A percentile compares a stretch with the other conserved stretches of the same genome.
Conservation (phyloP, 441 rosid species). For the Bocquillonia castaneifolia region DNA sequence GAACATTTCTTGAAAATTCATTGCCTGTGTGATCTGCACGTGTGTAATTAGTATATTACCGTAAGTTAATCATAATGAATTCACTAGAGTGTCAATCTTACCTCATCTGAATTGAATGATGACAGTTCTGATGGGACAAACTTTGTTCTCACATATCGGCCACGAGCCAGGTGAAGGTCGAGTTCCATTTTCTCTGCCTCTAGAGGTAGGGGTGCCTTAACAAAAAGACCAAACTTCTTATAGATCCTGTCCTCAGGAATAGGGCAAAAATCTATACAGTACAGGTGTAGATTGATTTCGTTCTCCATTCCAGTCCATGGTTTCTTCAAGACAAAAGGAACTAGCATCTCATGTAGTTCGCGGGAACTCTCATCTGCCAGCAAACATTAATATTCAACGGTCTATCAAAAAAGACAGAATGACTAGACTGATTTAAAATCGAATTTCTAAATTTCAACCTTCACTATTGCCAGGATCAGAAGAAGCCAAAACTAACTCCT, state of each 20-base stretch:
- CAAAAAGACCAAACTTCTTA: constrained; percentile 73
- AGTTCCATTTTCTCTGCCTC: constrained; percentile 77
- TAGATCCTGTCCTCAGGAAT: constrained; percentile 78
- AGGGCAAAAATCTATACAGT: constrained; percentile 63
- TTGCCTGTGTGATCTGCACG: constrained; percentile 62
- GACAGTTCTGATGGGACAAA: constrained; percentile 48
- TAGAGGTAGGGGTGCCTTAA: constrained; percentile 65
- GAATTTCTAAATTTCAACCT: constrained; percentile 43
- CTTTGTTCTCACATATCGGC: constrained; percentile 67
- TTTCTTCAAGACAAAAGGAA: constrained; percentile 59
- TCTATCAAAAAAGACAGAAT: constrained; percentile 8
- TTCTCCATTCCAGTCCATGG: constrained; percentile 45
- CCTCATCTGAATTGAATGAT: constrained; percentile 58
- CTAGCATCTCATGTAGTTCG: constrained; percentile 76
- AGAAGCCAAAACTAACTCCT: constrained; percentile 33
- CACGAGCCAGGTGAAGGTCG: constrained; percentile 85
- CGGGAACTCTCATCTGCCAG: constrained; percentile 53
- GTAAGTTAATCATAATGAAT: constrained; percentile 17
- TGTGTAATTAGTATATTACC: constrained; percentile 20
- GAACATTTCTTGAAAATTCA: constrained; percentile 76
- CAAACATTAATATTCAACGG: constrained; percentile 22
- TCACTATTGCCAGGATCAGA: constrained; percentile 38
- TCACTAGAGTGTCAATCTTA: constrained; percentile 26
- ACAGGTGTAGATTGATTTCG: constrained; percentile 45
- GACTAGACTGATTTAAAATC: constrained; percentile 8